Percentiles rank a stretch among this genome's conserved stretches.
Conservation (phyloP, 2,329 filamentous ascomycete species). For the Diaporthe sp. region DNA sequence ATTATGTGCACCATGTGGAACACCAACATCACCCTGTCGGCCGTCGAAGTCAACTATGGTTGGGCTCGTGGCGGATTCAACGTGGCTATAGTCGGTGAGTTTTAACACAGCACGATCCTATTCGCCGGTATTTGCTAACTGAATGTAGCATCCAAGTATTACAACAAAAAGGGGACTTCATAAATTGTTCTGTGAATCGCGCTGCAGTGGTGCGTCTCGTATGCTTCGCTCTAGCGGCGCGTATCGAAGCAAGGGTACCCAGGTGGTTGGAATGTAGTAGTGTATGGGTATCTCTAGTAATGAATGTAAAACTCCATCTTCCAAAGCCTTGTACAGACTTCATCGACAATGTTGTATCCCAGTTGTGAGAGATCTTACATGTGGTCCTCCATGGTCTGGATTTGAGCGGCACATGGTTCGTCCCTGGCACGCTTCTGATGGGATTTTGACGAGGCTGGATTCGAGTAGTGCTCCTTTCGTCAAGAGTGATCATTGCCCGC, state of each 20-base stretch:
- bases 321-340: background rate
- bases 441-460: too few species aligned
- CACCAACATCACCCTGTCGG: background rate
- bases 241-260: background rate
- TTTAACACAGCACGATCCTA: background rate
- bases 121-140: background rate
- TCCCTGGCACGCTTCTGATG: background rate
- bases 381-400: background rate
- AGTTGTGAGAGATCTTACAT: too few species aligned
- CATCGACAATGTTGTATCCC: too few species aligned
- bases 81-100: slow-evolving; percentile 8
- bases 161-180: slow-evolving; percentile 1
- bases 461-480: background rate
- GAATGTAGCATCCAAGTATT: background rate
- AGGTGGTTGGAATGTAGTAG: background rate
- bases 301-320: background rate
- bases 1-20: slow-evolving; percentile 18
- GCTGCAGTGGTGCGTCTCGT: background rate
- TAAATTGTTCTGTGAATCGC: too few species aligned
- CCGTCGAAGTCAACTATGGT: background rate
- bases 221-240: background rate
- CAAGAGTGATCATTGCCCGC: background rate
- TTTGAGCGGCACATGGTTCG: background rate
- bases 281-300: slow-evolving; percentile 17
- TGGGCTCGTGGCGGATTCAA: background rate